Base-by-base conservation (phyloP, 345 rosid species). In the Gossypium australe region DNA sequence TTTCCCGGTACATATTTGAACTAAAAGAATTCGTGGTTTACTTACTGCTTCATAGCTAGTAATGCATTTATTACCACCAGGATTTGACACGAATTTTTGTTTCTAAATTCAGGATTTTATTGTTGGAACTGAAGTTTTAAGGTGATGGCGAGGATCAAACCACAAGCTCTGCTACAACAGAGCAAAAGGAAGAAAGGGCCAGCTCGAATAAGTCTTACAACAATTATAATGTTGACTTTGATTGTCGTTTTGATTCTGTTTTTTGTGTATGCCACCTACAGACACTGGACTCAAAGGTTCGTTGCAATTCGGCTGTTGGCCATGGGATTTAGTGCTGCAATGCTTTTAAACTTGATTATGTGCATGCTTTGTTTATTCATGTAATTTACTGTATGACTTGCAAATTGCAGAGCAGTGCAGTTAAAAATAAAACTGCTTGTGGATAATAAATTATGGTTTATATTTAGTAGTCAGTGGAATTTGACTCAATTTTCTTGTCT, bases 111-210 rank as follows among this genome's bases (percentile, higher is more conserved):
- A 57, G 59, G 47, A 27, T 16, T 43, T 29, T 34, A n/a, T 56
- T 11, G 71, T 57, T 63, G 80, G 77, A 76, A 78, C 79, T 78
- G 76, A 79, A 74, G 66, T 18, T 18, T 34, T 75, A 68, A 78
- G 45, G 27, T 63, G 71, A 88, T 89, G 97, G 94, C 83, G 76
- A 89, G 91, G 87, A 91, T 91, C 75, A 91, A 91, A 53, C 97
- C 97, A 38, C 92, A 88, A 76, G 94, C 94, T 44, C 77, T 91
- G 60, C 67, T 91, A 71, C 84, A 79, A 64, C 92, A 89, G 82
- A 91, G 97, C 87, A 91, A 91, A 77, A 88, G 85, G 87, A 91
- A 89, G 88, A 89, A 88, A 65, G 89, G 80, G 47, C 90, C 94
- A 4, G 75, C 82, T 81, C 88, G 85, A 61, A 84, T 89, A 12